Evolutionary conservation across 2,329 filamentous ascomycete species (phyloP).

Genomic region (Truncatella angustata): DNA sequence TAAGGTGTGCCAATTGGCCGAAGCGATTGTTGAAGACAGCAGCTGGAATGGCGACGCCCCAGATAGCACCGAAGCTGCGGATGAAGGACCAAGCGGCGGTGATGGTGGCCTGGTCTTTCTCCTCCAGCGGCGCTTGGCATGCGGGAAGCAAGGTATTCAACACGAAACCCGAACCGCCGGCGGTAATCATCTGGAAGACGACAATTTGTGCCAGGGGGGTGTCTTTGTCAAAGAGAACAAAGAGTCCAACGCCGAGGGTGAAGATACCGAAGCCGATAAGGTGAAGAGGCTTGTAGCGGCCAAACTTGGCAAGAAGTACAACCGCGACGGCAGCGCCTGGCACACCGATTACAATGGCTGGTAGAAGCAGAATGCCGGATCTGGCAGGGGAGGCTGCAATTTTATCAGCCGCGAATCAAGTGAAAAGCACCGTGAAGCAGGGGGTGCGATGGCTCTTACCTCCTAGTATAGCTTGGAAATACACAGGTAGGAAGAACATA

Average conservation of each 20-base stretch:
- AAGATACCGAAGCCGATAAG: not conserved
- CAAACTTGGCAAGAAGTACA: conserved; percentile 4
- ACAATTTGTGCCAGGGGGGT: not conserved
- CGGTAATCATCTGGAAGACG: conserved; percentile 22
- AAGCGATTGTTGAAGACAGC: conserved; percentile 30
- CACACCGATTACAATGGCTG: conserved; percentile 46
- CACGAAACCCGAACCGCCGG: conserved; percentile 33
- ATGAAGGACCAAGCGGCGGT: conserved; percentile 37
- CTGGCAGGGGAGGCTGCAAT: conserved; percentile 26
- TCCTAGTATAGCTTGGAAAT: conserved; percentile 50
- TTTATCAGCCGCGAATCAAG: too few relatives aligned
- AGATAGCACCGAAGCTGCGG: conserved; percentile 37
- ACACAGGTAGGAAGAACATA: conserved; percentile 40
- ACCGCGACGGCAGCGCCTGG: conserved; percentile 46
- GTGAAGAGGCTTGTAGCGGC: not conserved
- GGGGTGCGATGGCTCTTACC: too few relatives aligned
- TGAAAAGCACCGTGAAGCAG: too few relatives aligned
- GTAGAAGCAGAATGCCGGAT: conserved; percentile 28
- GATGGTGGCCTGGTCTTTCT: conserved; percentile 27
- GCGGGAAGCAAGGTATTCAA: conserved; percentile 35
- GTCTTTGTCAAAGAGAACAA: not conserved
- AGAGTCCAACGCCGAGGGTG: not conserved
- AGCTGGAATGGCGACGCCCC: conserved; percentile 40
- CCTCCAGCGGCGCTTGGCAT: conserved; percentile 31
- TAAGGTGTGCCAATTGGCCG: not conserved